A percentile compares a stretch with the other conserved stretches of the same genome.
Conservation (phyloP, 176 grass and related monocot species). For the Echinochloa phyllopogon region DNA sequence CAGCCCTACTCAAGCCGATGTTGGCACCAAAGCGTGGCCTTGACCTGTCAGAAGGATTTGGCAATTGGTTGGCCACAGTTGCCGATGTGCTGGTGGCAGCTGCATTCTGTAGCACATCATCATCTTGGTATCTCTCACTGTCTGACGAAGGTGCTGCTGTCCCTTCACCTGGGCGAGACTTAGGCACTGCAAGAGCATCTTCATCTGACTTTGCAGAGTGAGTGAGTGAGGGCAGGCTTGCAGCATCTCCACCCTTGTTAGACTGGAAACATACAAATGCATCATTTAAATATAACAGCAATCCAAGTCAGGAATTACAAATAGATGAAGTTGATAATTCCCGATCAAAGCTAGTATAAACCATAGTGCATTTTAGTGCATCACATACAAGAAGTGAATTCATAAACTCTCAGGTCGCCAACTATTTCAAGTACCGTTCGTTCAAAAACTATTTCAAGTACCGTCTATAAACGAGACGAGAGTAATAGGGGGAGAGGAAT, state of each 20-base stretch:
- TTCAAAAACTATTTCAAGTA: not conserved
- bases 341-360: not conserved
- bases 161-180: slow-evolving; percentile 42
- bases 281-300: slow-evolving; percentile 20
- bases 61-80: slow-evolving; percentile 1
- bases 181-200: slow-evolving; percentile 37
- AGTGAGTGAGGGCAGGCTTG: slow-evolving; percentile 21
- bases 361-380: not conserved
- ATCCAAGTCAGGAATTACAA: not conserved
- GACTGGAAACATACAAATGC: slow-evolving; percentile 41
- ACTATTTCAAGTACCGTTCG: too few species aligned
- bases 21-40: slow-evolving; percentile 61
- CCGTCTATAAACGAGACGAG: not conserved
- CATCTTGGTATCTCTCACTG: slow-evolving; percentile 49
- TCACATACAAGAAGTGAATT: not conserved
- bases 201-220: slow-evolving; percentile 40
- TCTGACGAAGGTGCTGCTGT: slow-evolving; percentile 41
- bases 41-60: slow-evolving; percentile 51
- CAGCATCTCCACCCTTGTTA: slow-evolving; percentile 38
- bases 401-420: not conserved
- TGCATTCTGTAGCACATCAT: slow-evolving; percentile 44
- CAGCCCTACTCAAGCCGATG: slow-evolving; percentile 82
- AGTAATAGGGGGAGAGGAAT: not conserved
- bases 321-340: not conserved
- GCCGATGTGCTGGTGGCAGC: slow-evolving; percentile 32